These are phyloP conservation scores for Halophytophthora polymorphica DNA, from an alignment of 352 stramenopile genomes.

Conservation along the genomic window DNA sequence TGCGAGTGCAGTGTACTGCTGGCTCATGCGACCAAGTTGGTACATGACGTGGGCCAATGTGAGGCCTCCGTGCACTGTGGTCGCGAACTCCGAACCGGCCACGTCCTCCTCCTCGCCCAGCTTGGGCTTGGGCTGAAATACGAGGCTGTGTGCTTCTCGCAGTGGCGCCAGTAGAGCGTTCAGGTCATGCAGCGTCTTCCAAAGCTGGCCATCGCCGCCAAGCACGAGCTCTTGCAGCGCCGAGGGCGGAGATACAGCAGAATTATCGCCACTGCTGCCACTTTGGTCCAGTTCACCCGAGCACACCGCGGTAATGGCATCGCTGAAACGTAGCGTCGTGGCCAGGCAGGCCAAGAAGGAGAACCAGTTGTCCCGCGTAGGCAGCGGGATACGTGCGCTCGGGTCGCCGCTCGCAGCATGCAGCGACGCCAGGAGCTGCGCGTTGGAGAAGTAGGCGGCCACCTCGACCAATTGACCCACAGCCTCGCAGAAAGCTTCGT, in stretches of 20 bases:
- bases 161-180: constrained; percentile 48
- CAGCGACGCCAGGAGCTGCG: constrained; percentile 34
- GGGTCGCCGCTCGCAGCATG: constrained; percentile 37
- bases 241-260: constrained; percentile 19
- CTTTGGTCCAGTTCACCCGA: constrained; percentile 20
- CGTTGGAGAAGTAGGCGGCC: constrained; percentile 56
- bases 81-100: constrained; percentile 28
- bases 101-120: constrained; percentile 19
- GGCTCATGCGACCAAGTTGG: constrained; percentile 68
- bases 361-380: constrained; percentile 56
- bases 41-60: constrained; percentile 79
- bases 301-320: constrained; percentile 55
- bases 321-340: constrained; percentile 42
- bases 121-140: constrained; percentile 36
- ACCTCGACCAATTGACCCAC: constrained; percentile 69
- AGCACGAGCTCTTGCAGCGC: constrained; percentile 60
- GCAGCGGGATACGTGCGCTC: constrained; percentile 41
- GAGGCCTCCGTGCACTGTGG: constrained; percentile 33
- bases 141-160: constrained; percentile 54
- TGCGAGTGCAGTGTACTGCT: constrained; percentile 53
- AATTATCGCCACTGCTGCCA: not conserved
- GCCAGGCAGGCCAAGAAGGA: constrained; percentile 65
- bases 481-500: constrained; percentile 37
- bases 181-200: constrained; percentile 43
- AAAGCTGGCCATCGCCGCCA: constrained; percentile 37